Base-by-base conservation (phyloP, 768 basidiomycete species). In the Lentinus tigrinus region DNA sequence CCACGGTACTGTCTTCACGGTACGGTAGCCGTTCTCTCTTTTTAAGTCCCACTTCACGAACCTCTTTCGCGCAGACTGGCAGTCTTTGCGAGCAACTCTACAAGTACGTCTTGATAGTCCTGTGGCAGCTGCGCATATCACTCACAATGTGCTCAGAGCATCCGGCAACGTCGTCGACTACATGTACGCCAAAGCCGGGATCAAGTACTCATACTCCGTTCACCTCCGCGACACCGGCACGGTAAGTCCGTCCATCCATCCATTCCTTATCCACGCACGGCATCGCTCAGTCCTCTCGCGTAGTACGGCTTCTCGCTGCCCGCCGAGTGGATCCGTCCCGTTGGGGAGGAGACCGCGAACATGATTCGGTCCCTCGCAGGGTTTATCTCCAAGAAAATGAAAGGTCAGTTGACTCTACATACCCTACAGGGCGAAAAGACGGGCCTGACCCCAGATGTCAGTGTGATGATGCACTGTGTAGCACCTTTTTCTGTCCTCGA, bases 241-340 rank as follows among this genome's bases (percentile, higher is more conserved):
- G 2, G 85, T 87, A 58, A 67, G 85, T 75, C 3, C 37, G 19
- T 6, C 47, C 1, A 34, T 37, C 31, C 48, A 17, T 59, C 31
- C 44, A 21, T 28, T 14, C 52, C 51, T 26, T 16, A 4, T 14
- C 26, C 36, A 34, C 42, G 44, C 5, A 31, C 52, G n/a, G 21
- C 43, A 27, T 23, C 17, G 19, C 50, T 52, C 3, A 37, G 8
- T 19, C 26, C 48, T 8, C 24, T 26, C 23, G 9, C 31, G 26
- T 63, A 89, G 88, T 91, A 89, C 64, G 91, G 91, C 3, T 93
- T 91, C 74, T 73, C 87, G 7, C 74, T 93, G 2, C 92, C 92
- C 0, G 73, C 84, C 0, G 73, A 75, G 48, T 85, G 83, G 81
- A 93, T 95, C 61, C 75, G 87, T 7, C 88, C 91, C 0, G 85